Percentiles rank a stretch among this genome's conserved stretches.
phyloP scores from a whole-genome alignment of 1,139 yeast species.

The Yamadazyma triangularis region DNA sequence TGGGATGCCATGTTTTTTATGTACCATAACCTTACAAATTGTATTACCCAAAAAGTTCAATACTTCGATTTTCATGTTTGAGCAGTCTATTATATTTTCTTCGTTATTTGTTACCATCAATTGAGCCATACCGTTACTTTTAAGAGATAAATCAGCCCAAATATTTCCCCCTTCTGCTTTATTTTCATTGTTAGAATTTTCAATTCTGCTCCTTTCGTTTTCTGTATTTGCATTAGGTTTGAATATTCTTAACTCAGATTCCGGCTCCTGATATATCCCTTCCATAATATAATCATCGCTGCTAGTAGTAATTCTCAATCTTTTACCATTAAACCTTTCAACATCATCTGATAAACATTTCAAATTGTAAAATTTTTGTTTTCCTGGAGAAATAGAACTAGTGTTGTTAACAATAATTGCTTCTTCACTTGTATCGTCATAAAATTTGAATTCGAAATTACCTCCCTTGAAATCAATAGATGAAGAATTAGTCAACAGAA shows the following conservation, averaged over 20 bases:
- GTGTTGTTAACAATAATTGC: slow-evolving; percentile 24
- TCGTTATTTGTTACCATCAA: slow-evolving; percentile 30
- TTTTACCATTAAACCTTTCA: slow-evolving; percentile 13
- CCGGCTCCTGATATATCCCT: slow-evolving; percentile 16
- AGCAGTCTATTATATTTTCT: slow-evolving; percentile 22
- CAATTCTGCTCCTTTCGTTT: background rate
- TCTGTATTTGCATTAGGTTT: background rate
- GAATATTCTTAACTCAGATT: slow-evolving; percentile 5
- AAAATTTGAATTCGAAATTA: slow-evolving; percentile 24
- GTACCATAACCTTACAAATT: slow-evolving; percentile 24
- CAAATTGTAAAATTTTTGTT: slow-evolving; percentile 27
- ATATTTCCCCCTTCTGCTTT: slow-evolving; percentile 2
- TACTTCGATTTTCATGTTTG: slow-evolving; percentile 26
- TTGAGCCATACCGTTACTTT: slow-evolving; percentile 29
- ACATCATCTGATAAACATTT: slow-evolving; percentile 13
- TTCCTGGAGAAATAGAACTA: slow-evolving; percentile 23
- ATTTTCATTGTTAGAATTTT: background rate
- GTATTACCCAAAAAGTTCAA: slow-evolving; percentile 26
- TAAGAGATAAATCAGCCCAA: slow-evolving; percentile 25
- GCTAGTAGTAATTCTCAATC: slow-evolving; percentile 18
- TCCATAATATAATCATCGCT: slow-evolving; percentile 17
- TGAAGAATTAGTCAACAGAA: slow-evolving; percentile 26
- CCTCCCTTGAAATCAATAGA: slow-evolving; percentile 24
- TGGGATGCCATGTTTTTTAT: slow-evolving; percentile 28
- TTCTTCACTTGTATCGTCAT: slow-evolving; percentile 11